Evolutionary conservation across 164 flowering plant genomes (phyloP).

Genomic region (Platanus orientalis): DNA sequence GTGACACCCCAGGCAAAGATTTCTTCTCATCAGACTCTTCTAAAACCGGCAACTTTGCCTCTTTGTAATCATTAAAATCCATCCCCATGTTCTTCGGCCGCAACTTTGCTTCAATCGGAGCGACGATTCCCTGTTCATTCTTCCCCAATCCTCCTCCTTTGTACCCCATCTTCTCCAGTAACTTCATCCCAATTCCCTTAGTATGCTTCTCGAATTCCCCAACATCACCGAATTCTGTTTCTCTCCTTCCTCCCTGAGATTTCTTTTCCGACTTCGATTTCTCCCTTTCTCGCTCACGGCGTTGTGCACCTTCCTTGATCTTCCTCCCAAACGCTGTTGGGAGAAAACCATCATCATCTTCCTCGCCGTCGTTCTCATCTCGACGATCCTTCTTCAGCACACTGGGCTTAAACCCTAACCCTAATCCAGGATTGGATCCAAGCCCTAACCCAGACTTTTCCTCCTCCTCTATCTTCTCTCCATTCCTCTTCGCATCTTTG

Average conservation of each 20-base stretch:
- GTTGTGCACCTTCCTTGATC: constrained; percentile 65
- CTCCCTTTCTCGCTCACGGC: constrained; percentile 50
- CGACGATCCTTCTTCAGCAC: constrained; percentile 3
- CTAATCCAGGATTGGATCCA: constrained; percentile 2
- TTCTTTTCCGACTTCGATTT: constrained; percentile 30
- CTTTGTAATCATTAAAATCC: constrained; percentile 83
- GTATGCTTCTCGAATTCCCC: constrained; percentile 77
- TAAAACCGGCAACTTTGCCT: no score
- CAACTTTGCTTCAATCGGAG: constrained; percentile 72
- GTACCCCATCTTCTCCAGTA: constrained; percentile 86
- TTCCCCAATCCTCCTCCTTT: constrained; percentile 93
- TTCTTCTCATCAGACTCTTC: no score
- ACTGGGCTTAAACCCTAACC: constrained; percentile 28
- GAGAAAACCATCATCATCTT: constrained; percentile 41
- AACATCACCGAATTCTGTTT: constrained; percentile 27
- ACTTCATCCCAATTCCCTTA: constrained; percentile 72
- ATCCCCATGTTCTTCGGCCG: constrained; percentile 84
- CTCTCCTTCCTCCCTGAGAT: constrained; percentile 25
- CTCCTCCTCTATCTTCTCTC: constrained; percentile 14
- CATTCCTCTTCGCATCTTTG: constrained; percentile 24
- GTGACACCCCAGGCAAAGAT: no score
- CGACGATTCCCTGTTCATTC: constrained; percentile 77
- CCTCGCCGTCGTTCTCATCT: constrained; percentile 21
- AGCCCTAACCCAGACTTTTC: constrained; percentile 29
- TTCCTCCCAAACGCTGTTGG: constrained; percentile 74